Conservation (phyloP, 208 protist genomes). For the Crithidia bombi region DNA sequence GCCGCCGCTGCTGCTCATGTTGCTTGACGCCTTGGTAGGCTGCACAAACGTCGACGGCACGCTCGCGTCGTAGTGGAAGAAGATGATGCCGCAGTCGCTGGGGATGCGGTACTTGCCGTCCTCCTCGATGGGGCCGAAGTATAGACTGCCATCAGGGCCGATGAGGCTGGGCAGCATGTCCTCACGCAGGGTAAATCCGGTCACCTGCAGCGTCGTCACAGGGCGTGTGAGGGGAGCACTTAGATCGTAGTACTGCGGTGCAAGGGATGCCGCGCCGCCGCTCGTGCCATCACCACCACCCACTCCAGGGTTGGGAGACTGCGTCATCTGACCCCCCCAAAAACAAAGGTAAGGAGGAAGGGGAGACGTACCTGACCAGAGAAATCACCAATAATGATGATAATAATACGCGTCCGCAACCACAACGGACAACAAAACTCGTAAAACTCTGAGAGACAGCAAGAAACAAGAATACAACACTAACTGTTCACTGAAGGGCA, state of each 20-base stretch:
- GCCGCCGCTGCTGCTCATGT: neutral
- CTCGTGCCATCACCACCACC: neutral
- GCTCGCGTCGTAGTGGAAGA: slow-evolving; percentile 52
- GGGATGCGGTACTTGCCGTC: slow-evolving; percentile 52
- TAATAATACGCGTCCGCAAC: too few species aligned
- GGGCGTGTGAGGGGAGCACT: slow-evolving; percentile 40
- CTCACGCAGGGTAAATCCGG: slow-evolving; percentile 50
- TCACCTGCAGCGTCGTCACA: slow-evolving; percentile 71
- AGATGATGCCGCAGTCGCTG: slow-evolving; percentile 71
- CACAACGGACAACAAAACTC: too few species aligned
- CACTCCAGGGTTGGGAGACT: neutral
- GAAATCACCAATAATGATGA: too few species aligned
- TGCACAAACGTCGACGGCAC: slow-evolving; percentile 10
- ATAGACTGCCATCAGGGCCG: slow-evolving; percentile 66
- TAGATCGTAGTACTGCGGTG: slow-evolving; percentile 42
- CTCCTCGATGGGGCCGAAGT: slow-evolving; percentile 75
- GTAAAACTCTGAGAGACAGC: too few species aligned
- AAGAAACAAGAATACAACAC: too few species aligned
- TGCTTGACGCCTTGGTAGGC: neutral
- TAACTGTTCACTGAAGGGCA: too few species aligned
- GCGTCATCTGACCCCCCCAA: neutral
- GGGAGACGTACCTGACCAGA: too few species aligned
- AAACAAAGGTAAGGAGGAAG: neutral
- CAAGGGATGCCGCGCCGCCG: neutral
- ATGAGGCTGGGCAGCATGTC: slow-evolving; percentile 37